Conservation (phyloP, 2,329 filamentous ascomycete genomes). For the Aspergillus texensis region DNA sequence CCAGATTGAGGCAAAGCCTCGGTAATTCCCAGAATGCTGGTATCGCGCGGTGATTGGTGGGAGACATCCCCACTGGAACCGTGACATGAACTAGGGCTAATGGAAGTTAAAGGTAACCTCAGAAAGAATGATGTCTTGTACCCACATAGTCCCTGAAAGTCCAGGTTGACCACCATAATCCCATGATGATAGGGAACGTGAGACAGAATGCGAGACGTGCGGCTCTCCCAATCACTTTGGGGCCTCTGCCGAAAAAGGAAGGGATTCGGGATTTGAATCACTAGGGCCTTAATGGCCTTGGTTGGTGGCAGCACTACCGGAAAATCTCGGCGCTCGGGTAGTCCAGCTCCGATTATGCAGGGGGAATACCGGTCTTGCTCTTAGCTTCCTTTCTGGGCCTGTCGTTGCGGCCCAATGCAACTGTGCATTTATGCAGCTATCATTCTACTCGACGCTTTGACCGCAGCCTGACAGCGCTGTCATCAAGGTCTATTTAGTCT, state of each 20-base stretch:
- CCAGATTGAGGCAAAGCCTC: background rate
- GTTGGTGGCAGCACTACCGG: background rate
- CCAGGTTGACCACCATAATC: background rate
- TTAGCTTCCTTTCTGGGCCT: background rate
- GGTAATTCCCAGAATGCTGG: background rate
- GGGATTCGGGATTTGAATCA: background rate
- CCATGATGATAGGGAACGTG: background rate
- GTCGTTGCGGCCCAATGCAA: background rate
- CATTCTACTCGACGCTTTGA: background rate
- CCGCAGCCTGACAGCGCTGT: background rate
- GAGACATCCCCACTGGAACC: background rate
- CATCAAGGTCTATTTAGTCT: background rate
- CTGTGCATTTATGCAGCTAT: background rate
- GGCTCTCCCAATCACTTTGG: background rate
- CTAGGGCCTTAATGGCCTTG: too few relatives aligned
- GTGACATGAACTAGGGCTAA: background rate
- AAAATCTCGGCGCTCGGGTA: background rate
- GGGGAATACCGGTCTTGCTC: background rate
- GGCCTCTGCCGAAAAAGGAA: background rate
- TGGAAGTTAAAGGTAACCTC: background rate
- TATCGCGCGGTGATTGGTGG: background rate
- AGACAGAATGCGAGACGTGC: background rate
- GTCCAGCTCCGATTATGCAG: background rate
- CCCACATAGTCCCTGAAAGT: background rate
- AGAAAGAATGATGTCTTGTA: background rate